These are phyloP conservation scores for Ogataea neopini DNA, from an alignment of 805 yeast species.

Conservation along the genomic window DNA sequence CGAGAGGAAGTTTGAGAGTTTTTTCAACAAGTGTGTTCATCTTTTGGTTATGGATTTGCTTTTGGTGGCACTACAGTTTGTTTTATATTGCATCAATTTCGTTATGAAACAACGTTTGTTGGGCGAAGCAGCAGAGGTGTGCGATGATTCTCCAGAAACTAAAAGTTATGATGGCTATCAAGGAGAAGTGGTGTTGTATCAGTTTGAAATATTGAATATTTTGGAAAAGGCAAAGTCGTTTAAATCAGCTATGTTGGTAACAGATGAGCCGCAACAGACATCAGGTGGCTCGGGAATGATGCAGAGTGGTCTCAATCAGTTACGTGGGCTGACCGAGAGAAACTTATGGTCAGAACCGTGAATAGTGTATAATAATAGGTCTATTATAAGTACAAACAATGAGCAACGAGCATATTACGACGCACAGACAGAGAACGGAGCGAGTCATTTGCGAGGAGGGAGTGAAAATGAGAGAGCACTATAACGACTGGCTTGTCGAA, in stretches of 20 bases:
- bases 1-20: slow-evolving; percentile 33
- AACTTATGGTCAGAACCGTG: slow-evolving; percentile 1
- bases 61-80: slow-evolving; percentile 32
- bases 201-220: slow-evolving; percentile 36
- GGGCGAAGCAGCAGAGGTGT: slow-evolving; percentile 22
- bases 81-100: slow-evolving; percentile 35
- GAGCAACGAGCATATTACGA: no score
- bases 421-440: no score
- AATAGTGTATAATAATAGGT: background rate
- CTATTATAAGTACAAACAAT: no score
- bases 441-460: no score
- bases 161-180: slow-evolving; percentile 45
- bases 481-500: no score
- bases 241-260: slow-evolving; percentile 1
- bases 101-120: slow-evolving; percentile 29
- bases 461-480: no score
- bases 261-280: background rate
- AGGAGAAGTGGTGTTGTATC: slow-evolving; percentile 41
- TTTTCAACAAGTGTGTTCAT: slow-evolving; percentile 30
- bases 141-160: slow-evolving; percentile 9
- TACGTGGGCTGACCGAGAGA: slow-evolving; percentile 17
- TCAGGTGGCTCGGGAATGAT: slow-evolving; percentile 1
- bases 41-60: slow-evolving; percentile 35
- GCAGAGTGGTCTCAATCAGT: slow-evolving; percentile 16
- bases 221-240: slow-evolving; percentile 27